Base-by-base conservation (phyloP, 805 yeast species). In the Ogataea populi-albae region DNA sequence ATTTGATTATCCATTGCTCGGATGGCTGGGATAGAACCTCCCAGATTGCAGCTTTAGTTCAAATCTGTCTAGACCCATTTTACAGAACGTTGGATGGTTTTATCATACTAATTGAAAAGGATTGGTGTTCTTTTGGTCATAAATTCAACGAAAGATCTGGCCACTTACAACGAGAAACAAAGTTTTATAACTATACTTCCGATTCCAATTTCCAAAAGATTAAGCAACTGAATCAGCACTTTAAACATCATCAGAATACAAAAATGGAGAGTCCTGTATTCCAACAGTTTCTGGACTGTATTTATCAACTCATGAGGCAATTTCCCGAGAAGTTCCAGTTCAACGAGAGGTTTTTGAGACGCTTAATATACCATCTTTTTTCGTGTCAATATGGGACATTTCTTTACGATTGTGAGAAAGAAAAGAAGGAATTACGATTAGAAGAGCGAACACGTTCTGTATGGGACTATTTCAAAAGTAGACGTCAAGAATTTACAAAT, bases 11-110 rank as follows among this genome's bases (percentile, higher is more conserved):
- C 5, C 98, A 93, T 64, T 93, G 98, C 57, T 87, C 97, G 1
- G 98, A 93, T 64, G 98, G 98, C 1, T 93, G 98, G 98, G 98
- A 93, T 56, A 68, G 98, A 39, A 93, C 98, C 0, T 78, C 97
- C 0, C 98, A 93, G 55, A 75, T 89, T 1, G 73, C 88, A 5
- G 81, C 96, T 2, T 64, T 93, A 42, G 76, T 89, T 17, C 91
- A 91, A 60, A 62, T 93, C 4, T 86, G 96, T 53, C 66, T 89
- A 6, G 98, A 93, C 57, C 97, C 98, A 1, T 86, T 76, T 55
- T 93, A 72, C 59, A 70, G 98, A 46, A 89, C 98, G 0, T 46
- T 86, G 3, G 82, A 87, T 39, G 98, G 98, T 3, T 88, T 93
- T 53, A 81, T 84, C 63, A 73, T 79, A 0, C 65, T 93, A 14